A percentile compares a stretch with the other conserved stretches of the same genome.
phyloP scores from a whole-genome alignment of 768 basidiomycete species.

The Tricholoma saponaceum region DNA sequence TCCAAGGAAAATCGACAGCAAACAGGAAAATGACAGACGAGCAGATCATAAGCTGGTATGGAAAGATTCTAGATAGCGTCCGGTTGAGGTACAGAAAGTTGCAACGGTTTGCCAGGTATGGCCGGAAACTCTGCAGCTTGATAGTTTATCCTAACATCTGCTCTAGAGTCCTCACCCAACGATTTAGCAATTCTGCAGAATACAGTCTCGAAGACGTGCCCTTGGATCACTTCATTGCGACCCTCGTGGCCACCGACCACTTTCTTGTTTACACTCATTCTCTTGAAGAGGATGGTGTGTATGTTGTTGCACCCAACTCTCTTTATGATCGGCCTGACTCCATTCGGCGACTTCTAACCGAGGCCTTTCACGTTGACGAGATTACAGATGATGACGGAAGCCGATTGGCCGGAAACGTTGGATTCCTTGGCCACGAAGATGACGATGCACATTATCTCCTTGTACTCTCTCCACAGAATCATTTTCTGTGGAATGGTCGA shows the following conservation, averaged over 20 bases:
- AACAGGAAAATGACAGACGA: constrained; percentile 68
- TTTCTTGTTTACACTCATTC: constrained; percentile 88
- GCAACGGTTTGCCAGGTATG: constrained; percentile 86
- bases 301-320: constrained; percentile 78
- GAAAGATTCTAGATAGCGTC: constrained; percentile 90
- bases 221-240: constrained; percentile 75
- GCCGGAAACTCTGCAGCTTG: background rate
- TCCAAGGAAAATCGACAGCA: constrained; percentile 29
- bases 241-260: constrained; percentile 81
- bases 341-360: constrained; percentile 75
- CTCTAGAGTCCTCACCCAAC: constrained; percentile 65
- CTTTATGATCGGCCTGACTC: constrained; percentile 73
- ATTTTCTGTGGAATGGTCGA: constrained; percentile 90
- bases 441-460: constrained; percentile 76
- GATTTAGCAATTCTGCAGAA: constrained; percentile 92
- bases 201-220: constrained; percentile 74
- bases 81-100: constrained; percentile 89
- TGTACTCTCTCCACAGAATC: constrained; percentile 76
- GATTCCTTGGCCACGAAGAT: constrained; percentile 45
- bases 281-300: constrained; percentile 88
- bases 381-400: constrained; percentile 51
- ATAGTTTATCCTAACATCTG: constrained; percentile 4
- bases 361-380: constrained; percentile 81
- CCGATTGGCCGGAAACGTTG: constrained; percentile 31
- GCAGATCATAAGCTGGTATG: constrained; percentile 85